Base-by-base conservation (phyloP, 176 grass and related monocot genomes). In the Secale cereale region DNA sequence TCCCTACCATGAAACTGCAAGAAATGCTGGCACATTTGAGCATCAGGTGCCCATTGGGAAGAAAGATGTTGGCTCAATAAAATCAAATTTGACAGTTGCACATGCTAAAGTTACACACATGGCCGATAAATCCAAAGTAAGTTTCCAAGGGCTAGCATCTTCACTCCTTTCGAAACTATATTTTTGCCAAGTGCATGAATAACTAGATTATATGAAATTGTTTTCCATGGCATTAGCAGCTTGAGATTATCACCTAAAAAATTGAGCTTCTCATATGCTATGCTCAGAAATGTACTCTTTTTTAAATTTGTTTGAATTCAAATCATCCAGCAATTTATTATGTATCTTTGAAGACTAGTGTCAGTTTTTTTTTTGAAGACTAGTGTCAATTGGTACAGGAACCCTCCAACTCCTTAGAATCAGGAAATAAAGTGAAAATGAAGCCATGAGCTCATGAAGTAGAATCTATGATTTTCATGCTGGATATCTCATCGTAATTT, bases 111-210 rank as follows among this genome's bases (percentile, higher is more conserved):
- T 71, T 77, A 77, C 56, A 12, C 46, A 35, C 33, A 66, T 74
- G 40, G 52, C 80, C 57, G 83, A 91, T 60, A 88, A 78, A 57
- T 36, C 81, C 59, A 92, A 92, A 87, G 93, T 92, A 95, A 95
- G 88, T 65, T 87, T 87, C 37, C 10, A 33, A 75, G 10, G 23
- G 68, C 15, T 61, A 60, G 15, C 50, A 23, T 67, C 64, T 72
- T 90, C 31, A 19, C 19, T 67, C 29, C 11, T 67, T 22, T 72
- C 31, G 19, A 62, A 31, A 67, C 19, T 62, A 31, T 76, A 69
- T 67, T 50, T 67, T 20, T 8, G 19, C 11, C 7, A 45, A 78
- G 17, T 26, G 0, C 46, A 30, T 77, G 59, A 40, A 67, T 67
- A 19, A 22, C 13, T 23, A 77, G 28, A 62, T 17, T 75, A 27